These are phyloP conservation scores for Trichodelitschia bisporula DNA, from an alignment of 495 filamentous ascomycete species.

Conservation along the genomic window DNA sequence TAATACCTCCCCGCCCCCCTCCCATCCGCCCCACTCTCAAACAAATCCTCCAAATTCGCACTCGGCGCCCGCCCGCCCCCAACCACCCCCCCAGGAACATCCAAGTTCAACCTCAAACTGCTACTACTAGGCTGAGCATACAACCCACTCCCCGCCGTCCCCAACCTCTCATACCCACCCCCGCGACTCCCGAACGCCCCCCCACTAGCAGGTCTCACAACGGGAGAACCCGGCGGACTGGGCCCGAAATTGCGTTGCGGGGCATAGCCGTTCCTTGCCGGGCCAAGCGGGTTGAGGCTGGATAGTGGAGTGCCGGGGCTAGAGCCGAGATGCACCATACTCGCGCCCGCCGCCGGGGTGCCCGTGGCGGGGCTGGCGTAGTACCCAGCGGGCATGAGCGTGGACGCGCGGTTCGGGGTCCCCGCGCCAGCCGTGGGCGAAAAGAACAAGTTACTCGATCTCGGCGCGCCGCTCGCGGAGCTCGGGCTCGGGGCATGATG, in stretches of 20 bases:
- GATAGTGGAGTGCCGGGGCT: conserved; percentile 17
- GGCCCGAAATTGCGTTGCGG: conserved; percentile 22
- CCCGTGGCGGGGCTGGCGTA: conserved; percentile 51
- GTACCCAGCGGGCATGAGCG: conserved; percentile 77
- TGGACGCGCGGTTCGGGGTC: conserved; percentile 27
- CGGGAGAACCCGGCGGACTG: conserved; percentile 47
- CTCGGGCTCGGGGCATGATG: background rate
- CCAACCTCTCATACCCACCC: conserved; percentile 9
- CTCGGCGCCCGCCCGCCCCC: conserved; percentile 54
- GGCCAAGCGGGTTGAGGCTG: conserved; percentile 28
- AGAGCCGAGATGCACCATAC: conserved; percentile 22
- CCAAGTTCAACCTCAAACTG: conserved; percentile 38
- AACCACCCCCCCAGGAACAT: conserved; percentile 30
- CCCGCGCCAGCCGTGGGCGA: conserved; percentile 62
- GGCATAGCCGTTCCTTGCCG: conserved; percentile 24
- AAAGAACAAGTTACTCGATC: conserved; percentile 75
- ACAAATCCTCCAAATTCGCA: conserved; percentile 78
- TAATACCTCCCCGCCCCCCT: conserved; percentile 1
- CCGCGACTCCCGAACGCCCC: conserved; percentile 3
- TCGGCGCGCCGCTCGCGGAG: conserved; percentile 1
- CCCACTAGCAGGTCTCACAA: conserved; percentile 1
- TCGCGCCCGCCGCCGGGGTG: conserved; percentile 22
- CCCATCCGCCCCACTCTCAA: conserved; percentile 36
- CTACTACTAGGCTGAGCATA: conserved; percentile 34
- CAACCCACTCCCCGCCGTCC: conserved; percentile 9